Evolutionary conservation across 2,329 filamentous ascomycete species (phyloP).

Genomic region (Leptosphaerulina australis): DNA sequence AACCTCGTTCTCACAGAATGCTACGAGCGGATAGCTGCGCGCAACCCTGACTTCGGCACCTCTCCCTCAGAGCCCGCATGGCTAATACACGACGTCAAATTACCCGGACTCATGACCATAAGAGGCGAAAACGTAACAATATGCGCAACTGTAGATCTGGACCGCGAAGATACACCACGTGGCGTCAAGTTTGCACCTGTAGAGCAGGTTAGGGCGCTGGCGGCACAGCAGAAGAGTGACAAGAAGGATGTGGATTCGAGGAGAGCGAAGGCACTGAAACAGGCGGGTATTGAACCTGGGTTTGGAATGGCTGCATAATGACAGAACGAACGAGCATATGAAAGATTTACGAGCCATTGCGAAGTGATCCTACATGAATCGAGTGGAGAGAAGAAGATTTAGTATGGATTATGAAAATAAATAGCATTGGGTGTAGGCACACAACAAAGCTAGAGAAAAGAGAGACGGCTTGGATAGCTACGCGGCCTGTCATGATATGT

Average conservation of each 20-base stretch:
- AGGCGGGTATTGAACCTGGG: slow-evolving; percentile 63
- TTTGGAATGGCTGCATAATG: slow-evolving; percentile 69
- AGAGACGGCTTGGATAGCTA: slow-evolving; percentile 20
- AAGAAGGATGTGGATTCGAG: slow-evolving; percentile 61
- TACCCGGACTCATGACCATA: slow-evolving; percentile 88
- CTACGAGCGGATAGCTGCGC: slow-evolving; percentile 81
- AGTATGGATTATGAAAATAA: slow-evolving; percentile 12
- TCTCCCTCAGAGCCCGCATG: slow-evolving; percentile 38
- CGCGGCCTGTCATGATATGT: slow-evolving; percentile 17
- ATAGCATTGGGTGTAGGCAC: slow-evolving; percentile 5
- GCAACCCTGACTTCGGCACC: slow-evolving; percentile 49
- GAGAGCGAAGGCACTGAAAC: slow-evolving; percentile 68
- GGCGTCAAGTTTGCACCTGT: slow-evolving; percentile 71
- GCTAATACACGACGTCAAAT: slow-evolving; percentile 81
- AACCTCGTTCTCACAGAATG: slow-evolving; percentile 96
- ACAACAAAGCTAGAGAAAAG: slow-evolving; percentile 13
- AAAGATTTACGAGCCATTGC: too few relatives aligned
- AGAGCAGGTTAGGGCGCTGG: slow-evolving; percentile 73
- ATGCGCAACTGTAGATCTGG: slow-evolving; percentile 93
- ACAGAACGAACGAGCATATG: too few relatives aligned
- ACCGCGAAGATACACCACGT: slow-evolving; percentile 89
- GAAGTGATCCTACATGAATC: too few relatives aligned
- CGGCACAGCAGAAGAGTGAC: slow-evolving; percentile 73
- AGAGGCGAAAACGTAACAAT: slow-evolving; percentile 96
- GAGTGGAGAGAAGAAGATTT: not conserved